Evolutionary conservation across 2,329 filamentous ascomycete species (phyloP).

Genomic region (Pseudocercospora cruenta): DNA sequence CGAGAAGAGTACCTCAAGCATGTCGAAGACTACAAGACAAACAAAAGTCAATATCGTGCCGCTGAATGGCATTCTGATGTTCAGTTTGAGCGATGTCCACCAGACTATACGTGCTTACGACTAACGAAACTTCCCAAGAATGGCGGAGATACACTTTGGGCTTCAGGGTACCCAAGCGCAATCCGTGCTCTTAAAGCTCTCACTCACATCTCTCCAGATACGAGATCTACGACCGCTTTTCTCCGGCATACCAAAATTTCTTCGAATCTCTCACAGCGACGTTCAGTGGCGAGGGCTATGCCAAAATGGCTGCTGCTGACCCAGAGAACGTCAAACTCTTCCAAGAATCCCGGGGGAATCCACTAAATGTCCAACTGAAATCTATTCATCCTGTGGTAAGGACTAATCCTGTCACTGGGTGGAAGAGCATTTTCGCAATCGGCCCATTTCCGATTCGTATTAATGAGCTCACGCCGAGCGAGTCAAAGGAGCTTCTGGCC

Average conservation of each 20-base stretch:
- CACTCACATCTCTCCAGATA: constrained; percentile 55
- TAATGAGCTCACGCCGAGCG: constrained; percentile 51
- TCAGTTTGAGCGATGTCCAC: constrained; percentile 65
- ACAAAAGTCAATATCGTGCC: constrained; percentile 1
- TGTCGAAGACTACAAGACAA: constrained; percentile 34
- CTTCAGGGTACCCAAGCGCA: constrained; percentile 30
- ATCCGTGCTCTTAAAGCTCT: not conserved
- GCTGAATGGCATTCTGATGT: constrained; percentile 61
- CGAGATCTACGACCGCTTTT: constrained; percentile 67
- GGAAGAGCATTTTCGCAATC: constrained; percentile 64
- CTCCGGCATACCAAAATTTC: constrained; percentile 59
- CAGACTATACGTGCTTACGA: constrained; percentile 65
- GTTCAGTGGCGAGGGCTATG: constrained; percentile 29
- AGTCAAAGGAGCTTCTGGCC: constrained; percentile 25
- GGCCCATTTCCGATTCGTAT: constrained; percentile 59
- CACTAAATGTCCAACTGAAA: constrained; percentile 27
- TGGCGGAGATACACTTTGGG: constrained; percentile 65
- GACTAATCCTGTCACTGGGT: constrained; percentile 64
- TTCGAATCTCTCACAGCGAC: constrained; percentile 62
- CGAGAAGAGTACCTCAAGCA: constrained; percentile 51
- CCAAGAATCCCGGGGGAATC: constrained; percentile 25
- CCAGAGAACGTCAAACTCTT: constrained; percentile 22
- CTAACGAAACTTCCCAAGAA: constrained; percentile 59
- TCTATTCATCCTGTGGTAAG: constrained; percentile 56
- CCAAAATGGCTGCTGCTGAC: constrained; percentile 28